Base-by-base conservation (phyloP, 2,329 filamentous ascomycete species). In the Aspergillus ustus region DNA sequence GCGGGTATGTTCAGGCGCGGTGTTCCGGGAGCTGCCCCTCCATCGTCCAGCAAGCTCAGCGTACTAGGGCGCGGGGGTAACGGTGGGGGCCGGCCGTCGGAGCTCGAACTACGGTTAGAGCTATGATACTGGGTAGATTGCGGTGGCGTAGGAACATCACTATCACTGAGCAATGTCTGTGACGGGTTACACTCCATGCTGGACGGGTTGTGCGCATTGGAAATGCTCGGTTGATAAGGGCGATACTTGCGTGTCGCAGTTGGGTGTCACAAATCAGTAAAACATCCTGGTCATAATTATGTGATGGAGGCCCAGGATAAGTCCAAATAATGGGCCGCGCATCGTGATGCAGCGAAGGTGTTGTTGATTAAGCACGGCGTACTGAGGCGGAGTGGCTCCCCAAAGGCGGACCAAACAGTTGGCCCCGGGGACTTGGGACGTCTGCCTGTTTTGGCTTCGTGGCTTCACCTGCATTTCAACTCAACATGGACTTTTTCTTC, bases 11-110 rank as follows among this genome's bases (percentile, higher is more conserved):
- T 61, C 17, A 48, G 73, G 28, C 75, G 75, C 4, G 74, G 70
- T 11, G 75, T 63, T 49, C 75, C 69, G 50, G 77, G 61, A 63
- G 73, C 68, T 51, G 69, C 61, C 64, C 61, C 69, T 68, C 73
- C 74, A 63, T 74, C 72, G 63, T 75, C 72, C 49, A 79, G 66
- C 40, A 77, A 53, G 59, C 64, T 73, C 48, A 80, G 70, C 7
- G 74, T 75, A 37, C 73, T 77, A 22, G 80, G 80, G 51, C 81
- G 75, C 13, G 81, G 80, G 61, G 82, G 82, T 28, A 83, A 71
- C 48, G 81, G 77, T 29, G 81, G 82, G 28, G 77, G 77, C 53
- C 70, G 66, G 54, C 72, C 75, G 63, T 78, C 75, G 29, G 69
- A 67, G 58, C 71, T 73, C 22, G 62, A 49, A 37, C 68, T 71